A percentile compares a stretch with the other conserved stretches of the same genome.
phyloP scores from a whole-genome alignment of 2,329 filamentous ascomycete genomes.

The Onygena corvina region DNA sequence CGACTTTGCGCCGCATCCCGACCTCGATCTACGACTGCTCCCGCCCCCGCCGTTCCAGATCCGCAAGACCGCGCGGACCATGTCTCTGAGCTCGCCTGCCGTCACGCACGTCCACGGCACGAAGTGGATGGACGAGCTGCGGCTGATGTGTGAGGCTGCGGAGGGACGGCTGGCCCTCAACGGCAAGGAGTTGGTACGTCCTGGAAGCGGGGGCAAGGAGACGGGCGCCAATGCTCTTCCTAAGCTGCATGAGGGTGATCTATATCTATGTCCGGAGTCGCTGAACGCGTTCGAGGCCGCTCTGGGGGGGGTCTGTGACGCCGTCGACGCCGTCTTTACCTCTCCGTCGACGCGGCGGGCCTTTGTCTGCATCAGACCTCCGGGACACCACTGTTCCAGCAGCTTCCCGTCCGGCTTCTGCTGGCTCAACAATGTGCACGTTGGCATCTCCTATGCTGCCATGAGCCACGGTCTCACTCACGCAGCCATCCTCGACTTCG shows the following conservation, averaged over 20 bases:
- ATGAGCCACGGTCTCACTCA: constrained; percentile 78
- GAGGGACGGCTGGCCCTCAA: constrained; percentile 64
- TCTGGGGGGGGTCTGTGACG: constrained; percentile 84
- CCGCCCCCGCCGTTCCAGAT: constrained; percentile 68
- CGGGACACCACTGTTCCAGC: constrained; percentile 89
- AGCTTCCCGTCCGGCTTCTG: constrained; percentile 89
- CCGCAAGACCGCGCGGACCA: constrained; percentile 59
- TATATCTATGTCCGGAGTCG: constrained; percentile 83
- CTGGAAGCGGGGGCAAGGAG: constrained; percentile 31
- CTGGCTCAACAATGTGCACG: constrained; percentile 97
- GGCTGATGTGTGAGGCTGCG: constrained; percentile 69
- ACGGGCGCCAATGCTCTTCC: constrained; percentile 32
- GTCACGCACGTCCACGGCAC: constrained; percentile 85
- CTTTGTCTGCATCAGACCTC: constrained; percentile 85
- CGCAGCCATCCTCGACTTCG: constrained; percentile 85
- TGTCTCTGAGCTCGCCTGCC: constrained; percentile 60
- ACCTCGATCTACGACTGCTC: constrained; percentile 43
- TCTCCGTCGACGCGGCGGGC: constrained; percentile 55
- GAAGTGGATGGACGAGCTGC: constrained; percentile 89
- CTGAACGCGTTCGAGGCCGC: constrained; percentile 80
- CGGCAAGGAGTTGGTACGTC: constrained; percentile 64
- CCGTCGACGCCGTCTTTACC: constrained; percentile 71
- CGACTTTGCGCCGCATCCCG: constrained; percentile 53
- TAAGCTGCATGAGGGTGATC: constrained; percentile 71
- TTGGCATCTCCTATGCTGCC: constrained; percentile 84